A percentile compares a stretch with the other conserved stretches of the same genome.
phyloP scores from a whole-genome alignment of 2,329 filamentous ascomycete genomes.

The Fonsecaea pedrosoi region DNA sequence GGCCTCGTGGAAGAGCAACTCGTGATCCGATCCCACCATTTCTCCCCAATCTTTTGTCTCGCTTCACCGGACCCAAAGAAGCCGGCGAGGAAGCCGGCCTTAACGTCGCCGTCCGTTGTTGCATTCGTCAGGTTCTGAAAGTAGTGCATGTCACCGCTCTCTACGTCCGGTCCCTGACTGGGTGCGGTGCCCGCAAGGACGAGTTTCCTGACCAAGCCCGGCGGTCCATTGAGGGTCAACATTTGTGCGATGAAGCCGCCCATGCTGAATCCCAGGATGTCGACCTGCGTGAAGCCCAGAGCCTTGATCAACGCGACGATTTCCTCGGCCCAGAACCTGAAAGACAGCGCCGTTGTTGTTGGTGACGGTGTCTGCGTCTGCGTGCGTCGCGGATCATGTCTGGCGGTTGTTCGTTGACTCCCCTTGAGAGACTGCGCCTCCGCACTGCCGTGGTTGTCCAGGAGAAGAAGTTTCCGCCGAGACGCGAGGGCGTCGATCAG shows the following conservation, averaged over 20 bases:
- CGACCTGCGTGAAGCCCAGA: constrained; percentile 46
- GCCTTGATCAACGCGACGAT: constrained; percentile 41
- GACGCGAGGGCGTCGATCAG: constrained; percentile 55
- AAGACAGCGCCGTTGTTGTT: neutral
- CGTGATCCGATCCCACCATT: constrained; percentile 6
- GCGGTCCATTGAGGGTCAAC: constrained; percentile 46
- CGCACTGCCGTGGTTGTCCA: constrained; percentile 54
- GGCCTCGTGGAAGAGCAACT: neutral
- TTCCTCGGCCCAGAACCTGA: constrained; percentile 42
- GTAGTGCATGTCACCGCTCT: constrained; percentile 6
- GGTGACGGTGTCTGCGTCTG: neutral
- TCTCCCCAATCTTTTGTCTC: constrained; percentile 2
- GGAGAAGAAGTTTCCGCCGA: constrained; percentile 52
- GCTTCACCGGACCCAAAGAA: constrained; percentile 5
- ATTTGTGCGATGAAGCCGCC: constrained; percentile 57
- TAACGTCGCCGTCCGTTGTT: neutral
- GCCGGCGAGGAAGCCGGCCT: constrained; percentile 6
- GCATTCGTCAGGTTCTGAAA: constrained; percentile 14
- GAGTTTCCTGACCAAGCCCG: constrained; percentile 48
- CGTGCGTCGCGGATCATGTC: neutral
- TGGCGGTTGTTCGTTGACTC: constrained; percentile 12
- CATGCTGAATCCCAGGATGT: constrained; percentile 60
- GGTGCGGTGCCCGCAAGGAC: constrained; percentile 55
- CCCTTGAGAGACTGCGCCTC: constrained; percentile 45
- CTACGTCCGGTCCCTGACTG: constrained; percentile 39